Conservation (phyloP, 768 basidiomycete genomes). For the Hypholoma fasciculare region DNA sequence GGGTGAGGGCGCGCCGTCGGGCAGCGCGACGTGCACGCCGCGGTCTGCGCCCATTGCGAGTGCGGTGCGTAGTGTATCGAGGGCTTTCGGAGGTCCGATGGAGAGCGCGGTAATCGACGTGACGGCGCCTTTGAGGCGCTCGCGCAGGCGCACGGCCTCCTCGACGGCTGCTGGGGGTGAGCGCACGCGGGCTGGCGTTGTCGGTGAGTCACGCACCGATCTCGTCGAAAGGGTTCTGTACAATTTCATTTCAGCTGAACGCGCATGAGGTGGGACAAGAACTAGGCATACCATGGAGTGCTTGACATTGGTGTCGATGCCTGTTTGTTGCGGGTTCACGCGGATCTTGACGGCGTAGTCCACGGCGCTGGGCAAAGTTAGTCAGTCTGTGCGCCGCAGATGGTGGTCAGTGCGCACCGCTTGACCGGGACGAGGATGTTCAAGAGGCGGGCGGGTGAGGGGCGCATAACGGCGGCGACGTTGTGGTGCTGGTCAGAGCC, state of each 20-base stretch:
- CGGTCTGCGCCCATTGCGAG: conserved; percentile 98
- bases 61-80: conserved; percentile 91
- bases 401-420: conserved; percentile 46
- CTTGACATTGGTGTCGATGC: conserved; percentile 96
- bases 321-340: conserved; percentile 92
- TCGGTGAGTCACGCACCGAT: conserved; percentile 62
- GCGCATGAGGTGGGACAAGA: neutral
- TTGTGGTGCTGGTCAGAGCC: neutral
- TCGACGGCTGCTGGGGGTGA: conserved; percentile 71
- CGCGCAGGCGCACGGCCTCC: conserved; percentile 94
- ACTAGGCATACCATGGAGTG: conserved; percentile 82
- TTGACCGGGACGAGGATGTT: conserved; percentile 96
- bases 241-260: neutral
- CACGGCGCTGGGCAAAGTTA: conserved; percentile 61
- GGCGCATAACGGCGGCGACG: conserved; percentile 47
- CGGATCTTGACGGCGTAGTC: conserved; percentile 99
- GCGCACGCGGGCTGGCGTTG: neutral
- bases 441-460: conserved; percentile 68
- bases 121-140: conserved; percentile 72
- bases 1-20: conserved; percentile 68
- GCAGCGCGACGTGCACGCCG: conserved; percentile 86
- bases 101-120: conserved; percentile 89
- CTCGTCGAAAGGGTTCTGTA: conserved; percentile 97
- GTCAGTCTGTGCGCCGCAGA: neutral
- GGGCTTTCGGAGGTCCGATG: conserved; percentile 90